Evolutionary conservation across 768 basidiomycete genomes (phyloP).

Genomic region (Pulveroboletus sp.): DNA sequence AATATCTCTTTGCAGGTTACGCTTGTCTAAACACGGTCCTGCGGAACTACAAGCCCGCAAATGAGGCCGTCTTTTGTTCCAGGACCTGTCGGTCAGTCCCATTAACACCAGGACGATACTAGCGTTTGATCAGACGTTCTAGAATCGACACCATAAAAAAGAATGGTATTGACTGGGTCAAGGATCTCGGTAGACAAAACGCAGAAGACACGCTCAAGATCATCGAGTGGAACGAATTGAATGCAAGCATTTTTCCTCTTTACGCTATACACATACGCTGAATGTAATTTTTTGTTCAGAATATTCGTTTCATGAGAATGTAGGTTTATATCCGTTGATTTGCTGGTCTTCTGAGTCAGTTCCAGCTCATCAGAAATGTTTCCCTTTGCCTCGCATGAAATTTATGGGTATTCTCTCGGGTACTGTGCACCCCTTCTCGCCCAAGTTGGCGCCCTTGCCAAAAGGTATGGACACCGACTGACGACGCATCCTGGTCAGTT

Average conservation of each 20-base stretch:
- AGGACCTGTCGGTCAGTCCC: constrained; percentile 58
- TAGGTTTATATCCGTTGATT: constrained; percentile 3
- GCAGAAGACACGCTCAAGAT: constrained; percentile 66
- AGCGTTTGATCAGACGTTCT: not conserved
- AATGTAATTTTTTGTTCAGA: constrained; percentile 28
- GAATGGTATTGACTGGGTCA: constrained; percentile 79
- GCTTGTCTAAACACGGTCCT: constrained; percentile 87
- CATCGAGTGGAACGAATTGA: constrained; percentile 90
- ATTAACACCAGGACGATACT: not conserved
- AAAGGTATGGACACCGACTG: constrained; percentile 70
- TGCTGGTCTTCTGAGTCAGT: not conserved
- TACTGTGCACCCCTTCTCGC: constrained; percentile 61
- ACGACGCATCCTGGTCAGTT: constrained; percentile 91
- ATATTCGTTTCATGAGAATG: constrained; percentile 83
- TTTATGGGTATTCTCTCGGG: constrained; percentile 77
- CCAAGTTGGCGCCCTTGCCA: constrained; percentile 63
- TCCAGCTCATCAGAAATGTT: constrained; percentile 81
- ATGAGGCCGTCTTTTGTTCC: constrained; percentile 70
- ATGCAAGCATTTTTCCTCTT: constrained; percentile 40
- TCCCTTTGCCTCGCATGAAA: constrained; percentile 82
- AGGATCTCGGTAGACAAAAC: constrained; percentile 77
- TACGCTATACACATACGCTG: not conserved
- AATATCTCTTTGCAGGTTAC: constrained; percentile 45
- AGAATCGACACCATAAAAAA: constrained; percentile 78
- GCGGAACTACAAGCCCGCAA: constrained; percentile 64